Evolutionary conservation across 2,329 filamentous ascomycete genomes (phyloP), one percentile per base, ranked within the genome.

Genomic region (Bipolaris bicolor): DNA sequence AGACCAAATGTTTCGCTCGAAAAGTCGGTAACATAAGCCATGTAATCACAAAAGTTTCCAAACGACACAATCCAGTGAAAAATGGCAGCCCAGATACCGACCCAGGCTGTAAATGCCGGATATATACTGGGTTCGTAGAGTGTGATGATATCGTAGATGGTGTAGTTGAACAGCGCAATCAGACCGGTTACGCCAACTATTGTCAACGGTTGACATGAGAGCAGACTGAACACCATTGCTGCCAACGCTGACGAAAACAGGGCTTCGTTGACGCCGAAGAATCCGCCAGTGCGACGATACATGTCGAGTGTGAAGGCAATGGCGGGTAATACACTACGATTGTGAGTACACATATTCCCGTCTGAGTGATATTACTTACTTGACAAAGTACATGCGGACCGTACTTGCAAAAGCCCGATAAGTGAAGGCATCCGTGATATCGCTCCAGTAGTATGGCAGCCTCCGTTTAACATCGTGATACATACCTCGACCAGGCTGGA

Each of bases 301-400:
- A 86, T 86, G 66, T 87, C 84, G 16, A 86, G 74, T 2, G 82
- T 81, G 61, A 84, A 87, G 2, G 84, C 84, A 3, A 87, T 76
- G 0, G 85, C 85, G 4, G 85, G 84, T 3, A 87, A 77, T 1
- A 87, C 75, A 58, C 82, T 79, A 29, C 7, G 1, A 13, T 13
- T 7, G 34, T 66, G 50, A 65, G 57, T 33, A 18, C n/a, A 2
- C 24, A 9, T 11, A 13, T 18, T 13, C 7, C 13, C 3, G n/a
- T 5, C 26, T 16, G 5, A 22, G 3, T 18, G 10, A 10, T 6
- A 18, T 20, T 15, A n/a, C 72, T 59, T 60, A 80, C 78, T 84
- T 83, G 64, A 85, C 82, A 71, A 86, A 86, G 71, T 85, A 86
- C 75, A 86, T 86, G 2, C 82, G 81, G 10, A 86, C 73, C 0